Conservation (phyloP, 352 stramenopile genomes). For the Pythium insidiosum region DNA sequence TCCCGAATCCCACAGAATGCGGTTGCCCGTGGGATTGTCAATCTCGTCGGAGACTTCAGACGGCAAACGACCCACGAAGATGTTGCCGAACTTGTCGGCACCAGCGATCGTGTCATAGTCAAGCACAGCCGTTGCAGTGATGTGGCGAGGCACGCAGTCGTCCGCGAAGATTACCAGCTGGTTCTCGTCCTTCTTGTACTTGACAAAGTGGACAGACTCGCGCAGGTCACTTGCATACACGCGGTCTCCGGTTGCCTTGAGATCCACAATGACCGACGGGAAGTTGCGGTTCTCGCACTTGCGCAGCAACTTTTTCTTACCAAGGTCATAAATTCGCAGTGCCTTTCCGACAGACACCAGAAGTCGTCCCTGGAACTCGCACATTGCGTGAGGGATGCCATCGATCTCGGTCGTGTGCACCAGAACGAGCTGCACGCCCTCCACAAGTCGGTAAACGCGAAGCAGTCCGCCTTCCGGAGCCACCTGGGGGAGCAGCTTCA, state of each 20-base stretch:
- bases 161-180: slow-evolving; percentile 95
- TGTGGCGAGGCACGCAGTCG: slow-evolving; percentile 86
- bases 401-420: slow-evolving; percentile 96
- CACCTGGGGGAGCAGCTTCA: slow-evolving; percentile 90
- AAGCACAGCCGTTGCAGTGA: slow-evolving; percentile 84
- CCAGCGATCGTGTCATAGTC: slow-evolving; percentile 99
- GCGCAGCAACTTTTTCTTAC: slow-evolving; percentile 98
- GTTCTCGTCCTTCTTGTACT: slow-evolving; percentile 97
- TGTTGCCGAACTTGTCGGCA: slow-evolving; percentile 98
- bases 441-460: slow-evolving; percentile 92
- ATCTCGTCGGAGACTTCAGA: slow-evolving; percentile 92
- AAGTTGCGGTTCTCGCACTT: slow-evolving; percentile 98
- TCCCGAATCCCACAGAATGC: slow-evolving; percentile 95
- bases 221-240: slow-evolving; percentile 96
- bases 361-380: slow-evolving; percentile 96
- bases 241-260: slow-evolving; percentile 93
- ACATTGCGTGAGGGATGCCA: slow-evolving; percentile 94
- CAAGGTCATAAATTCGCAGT: slow-evolving; percentile 98
- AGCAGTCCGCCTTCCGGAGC: slow-evolving; percentile 64
- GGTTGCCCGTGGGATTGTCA: slow-evolving; percentile 94
- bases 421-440: slow-evolving; percentile 90
- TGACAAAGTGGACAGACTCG: slow-evolving; percentile 95
- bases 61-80: slow-evolving; percentile 94
- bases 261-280: slow-evolving; percentile 88
- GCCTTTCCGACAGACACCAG: slow-evolving; percentile 94